Percentiles rank a stretch among this genome's conserved stretches.
Evolutionary conservation across 305 asterid species (phyloP).

Genomic region (Fraxinus sp.): DNA sequence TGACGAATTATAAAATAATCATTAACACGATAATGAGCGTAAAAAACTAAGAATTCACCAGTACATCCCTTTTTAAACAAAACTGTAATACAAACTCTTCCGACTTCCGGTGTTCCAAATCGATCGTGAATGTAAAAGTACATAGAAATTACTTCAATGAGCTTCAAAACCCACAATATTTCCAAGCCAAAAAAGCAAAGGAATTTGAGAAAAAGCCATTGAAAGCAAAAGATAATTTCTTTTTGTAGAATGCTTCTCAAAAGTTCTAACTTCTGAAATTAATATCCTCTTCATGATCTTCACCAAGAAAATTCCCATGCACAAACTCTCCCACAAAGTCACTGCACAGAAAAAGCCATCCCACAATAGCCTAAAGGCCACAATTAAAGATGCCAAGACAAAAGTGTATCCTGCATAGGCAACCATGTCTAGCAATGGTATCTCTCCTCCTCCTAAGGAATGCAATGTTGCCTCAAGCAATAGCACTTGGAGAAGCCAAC

Average conservation of each 20-base stretch:
- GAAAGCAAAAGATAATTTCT: slow-evolving; percentile 47
- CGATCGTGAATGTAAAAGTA: background rate
- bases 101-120: background rate
- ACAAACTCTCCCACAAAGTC: slow-evolving; percentile 47
- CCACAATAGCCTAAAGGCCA: slow-evolving; percentile 33
- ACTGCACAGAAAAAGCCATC: slow-evolving; percentile 28
- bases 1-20: background rate
- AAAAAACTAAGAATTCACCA: background rate
- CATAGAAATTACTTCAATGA: slow-evolving; percentile 1
- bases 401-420: slow-evolving; percentile 54
- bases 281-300: slow-evolving; percentile 57
- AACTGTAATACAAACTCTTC: background rate
- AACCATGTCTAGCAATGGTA: slow-evolving; percentile 54
- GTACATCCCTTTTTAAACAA: background rate
- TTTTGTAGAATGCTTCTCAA: slow-evolving; percentile 40
- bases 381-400: slow-evolving; percentile 35
- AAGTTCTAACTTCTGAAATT: slow-evolving; percentile 41
- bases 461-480: slow-evolving; percentile 42
- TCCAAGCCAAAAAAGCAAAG: slow-evolving; percentile 52
- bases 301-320: slow-evolving; percentile 57
- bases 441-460: slow-evolving; percentile 47
- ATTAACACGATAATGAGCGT: background rate
- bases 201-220: slow-evolving; percentile 49
- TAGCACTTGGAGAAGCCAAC: slow-evolving; percentile 53
- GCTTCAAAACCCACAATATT: slow-evolving; percentile 30